Percentiles rank a stretch among this genome's conserved stretches.
Conservation (phyloP, 768 basidiomycete genomes). For the Filobasidium floriforme region DNA sequence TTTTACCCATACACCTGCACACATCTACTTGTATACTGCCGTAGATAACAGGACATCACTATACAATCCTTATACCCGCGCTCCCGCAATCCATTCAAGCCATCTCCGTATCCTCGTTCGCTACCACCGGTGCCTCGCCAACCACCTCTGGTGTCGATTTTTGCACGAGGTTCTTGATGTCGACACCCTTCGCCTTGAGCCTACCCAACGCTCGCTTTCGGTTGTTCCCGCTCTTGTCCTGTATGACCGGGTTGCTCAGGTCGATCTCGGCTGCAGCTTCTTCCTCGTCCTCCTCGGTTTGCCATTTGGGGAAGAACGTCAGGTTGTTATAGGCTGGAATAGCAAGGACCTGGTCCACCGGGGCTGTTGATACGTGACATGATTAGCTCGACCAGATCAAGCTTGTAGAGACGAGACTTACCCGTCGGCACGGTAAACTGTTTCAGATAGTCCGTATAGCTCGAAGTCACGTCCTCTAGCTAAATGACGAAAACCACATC, state of each 20-base stretch:
- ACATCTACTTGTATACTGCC: no score
- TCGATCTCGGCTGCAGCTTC: slow-evolving; percentile 26
- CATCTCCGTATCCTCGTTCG: no score
- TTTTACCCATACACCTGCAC: no score
- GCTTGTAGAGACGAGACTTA: background rate
- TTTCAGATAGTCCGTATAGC: background rate
- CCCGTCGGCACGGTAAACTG: background rate
- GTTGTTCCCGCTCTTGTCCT: slow-evolving; percentile 16
- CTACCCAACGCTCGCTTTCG: slow-evolving; percentile 28
- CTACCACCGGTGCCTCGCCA: no score
- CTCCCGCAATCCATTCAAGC: no score
- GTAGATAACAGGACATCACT: no score
- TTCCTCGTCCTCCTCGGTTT: slow-evolving; percentile 39
- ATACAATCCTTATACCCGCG: no score
- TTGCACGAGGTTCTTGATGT: slow-evolving; percentile 27
- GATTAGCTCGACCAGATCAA: no score
- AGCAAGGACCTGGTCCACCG: slow-evolving; percentile 9
- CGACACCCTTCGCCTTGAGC: slow-evolving; percentile 36
- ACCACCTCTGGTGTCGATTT: slow-evolving; percentile 22
- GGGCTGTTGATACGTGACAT: no score
- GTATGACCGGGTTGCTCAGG: background rate
- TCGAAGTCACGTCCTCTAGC: background rate
- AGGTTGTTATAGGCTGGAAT: slow-evolving; percentile 35
- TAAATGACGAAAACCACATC: background rate
- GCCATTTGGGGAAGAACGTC: slow-evolving; percentile 38